These are phyloP conservation scores for Gillenia trifoliata DNA, from an alignment of 306 rosid genomes.

Conservation along the genomic window DNA sequence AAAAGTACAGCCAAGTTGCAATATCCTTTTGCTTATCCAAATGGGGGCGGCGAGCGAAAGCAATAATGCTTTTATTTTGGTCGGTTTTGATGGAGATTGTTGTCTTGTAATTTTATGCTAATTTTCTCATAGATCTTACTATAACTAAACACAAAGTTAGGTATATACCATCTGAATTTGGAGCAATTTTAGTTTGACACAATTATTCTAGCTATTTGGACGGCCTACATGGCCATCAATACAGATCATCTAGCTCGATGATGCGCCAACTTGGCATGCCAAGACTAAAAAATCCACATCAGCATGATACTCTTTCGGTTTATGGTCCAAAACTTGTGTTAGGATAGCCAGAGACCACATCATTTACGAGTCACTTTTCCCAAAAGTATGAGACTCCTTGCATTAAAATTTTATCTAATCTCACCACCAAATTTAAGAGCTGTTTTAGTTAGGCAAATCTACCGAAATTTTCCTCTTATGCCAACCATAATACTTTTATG, in stretches of 20 bases:
- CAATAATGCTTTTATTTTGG: slow-evolving; percentile 31
- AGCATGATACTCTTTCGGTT: background rate
- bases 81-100: slow-evolving; percentile 32
- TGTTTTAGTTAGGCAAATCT: no score
- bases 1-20: background rate
- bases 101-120: background rate
- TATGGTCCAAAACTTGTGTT: no score
- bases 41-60: slow-evolving; percentile 30
- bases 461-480: no score
- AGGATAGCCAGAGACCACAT: no score
- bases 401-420: no score
- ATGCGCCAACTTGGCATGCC: slow-evolving; percentile 9
- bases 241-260: slow-evolving; percentile 2
- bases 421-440: no score
- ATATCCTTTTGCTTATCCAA: background rate
- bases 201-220: slow-evolving; percentile 7
- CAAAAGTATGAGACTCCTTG: no score
- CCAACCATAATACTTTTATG: no score
- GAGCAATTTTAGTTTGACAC: background rate
- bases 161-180: background rate
- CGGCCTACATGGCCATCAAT: slow-evolving; percentile 6
- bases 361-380: no score
- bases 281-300: slow-evolving; percentile 11
- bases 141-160: background rate
- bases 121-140: background rate